A percentile compares a stretch with the other conserved stretches of the same genome.
phyloP scores from a whole-genome alignment of 2,329 filamentous ascomycete species.

The Nothomitra cinnamomea region DNA sequence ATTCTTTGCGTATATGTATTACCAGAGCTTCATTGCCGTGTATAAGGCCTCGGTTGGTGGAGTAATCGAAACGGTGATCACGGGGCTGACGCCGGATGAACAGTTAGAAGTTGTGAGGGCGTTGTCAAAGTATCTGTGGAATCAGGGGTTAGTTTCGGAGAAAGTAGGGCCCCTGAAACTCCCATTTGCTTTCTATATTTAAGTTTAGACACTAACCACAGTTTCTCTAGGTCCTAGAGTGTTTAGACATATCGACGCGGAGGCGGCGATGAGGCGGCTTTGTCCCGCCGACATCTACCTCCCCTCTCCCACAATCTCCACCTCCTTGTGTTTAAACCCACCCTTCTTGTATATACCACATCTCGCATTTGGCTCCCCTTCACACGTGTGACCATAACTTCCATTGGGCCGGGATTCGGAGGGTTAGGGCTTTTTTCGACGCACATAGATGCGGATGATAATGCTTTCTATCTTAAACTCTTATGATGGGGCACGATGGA shows the following conservation, averaged over 20 bases:
- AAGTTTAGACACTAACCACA: neutral
- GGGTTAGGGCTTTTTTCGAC: no score
- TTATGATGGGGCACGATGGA: no score
- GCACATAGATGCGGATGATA: no score
- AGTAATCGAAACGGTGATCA: constrained; percentile 83
- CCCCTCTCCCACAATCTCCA: neutral
- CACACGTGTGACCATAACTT: no score
- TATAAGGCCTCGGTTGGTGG: constrained; percentile 72
- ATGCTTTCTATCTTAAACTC: no score
- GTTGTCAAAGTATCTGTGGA: constrained; percentile 44
- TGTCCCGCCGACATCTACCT: no score
- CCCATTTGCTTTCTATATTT: neutral
- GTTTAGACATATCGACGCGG: neutral
- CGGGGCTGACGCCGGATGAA: constrained; percentile 70
- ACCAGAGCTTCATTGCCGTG: constrained; percentile 87
- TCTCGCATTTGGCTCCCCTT: no score
- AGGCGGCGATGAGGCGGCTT: neutral
- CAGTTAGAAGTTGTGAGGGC: constrained; percentile 63
- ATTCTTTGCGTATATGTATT: constrained; percentile 96
- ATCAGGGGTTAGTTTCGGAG: constrained; percentile 39
- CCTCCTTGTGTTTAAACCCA: neutral
- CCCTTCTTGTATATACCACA: neutral
- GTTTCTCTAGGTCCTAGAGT: constrained; percentile 1
- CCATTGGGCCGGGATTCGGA: no score
- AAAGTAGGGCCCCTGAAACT: constrained; percentile 27